These are phyloP conservation scores for Akanthomyces lecanii DNA, from an alignment of 2,329 filamentous ascomycete species.

Conservation along the genomic window DNA sequence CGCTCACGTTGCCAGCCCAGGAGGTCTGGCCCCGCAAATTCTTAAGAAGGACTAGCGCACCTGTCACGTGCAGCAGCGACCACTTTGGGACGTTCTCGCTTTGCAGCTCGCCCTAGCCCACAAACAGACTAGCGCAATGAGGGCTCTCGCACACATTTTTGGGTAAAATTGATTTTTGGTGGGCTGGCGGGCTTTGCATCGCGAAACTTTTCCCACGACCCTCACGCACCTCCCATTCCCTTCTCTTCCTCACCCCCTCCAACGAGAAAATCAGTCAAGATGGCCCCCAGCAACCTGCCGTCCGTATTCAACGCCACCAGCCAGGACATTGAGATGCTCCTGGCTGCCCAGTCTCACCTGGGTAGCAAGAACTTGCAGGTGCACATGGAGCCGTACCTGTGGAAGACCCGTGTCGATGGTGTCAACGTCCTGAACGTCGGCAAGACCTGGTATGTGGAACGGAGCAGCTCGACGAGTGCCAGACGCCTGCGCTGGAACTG, in stretches of 20 bases:
- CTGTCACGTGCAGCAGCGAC: slow-evolving; percentile 30
- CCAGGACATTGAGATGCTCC: slow-evolving; percentile 99
- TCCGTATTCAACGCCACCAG: slow-evolving; percentile 93
- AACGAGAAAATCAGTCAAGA: slow-evolving; percentile 57
- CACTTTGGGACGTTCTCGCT: background rate
- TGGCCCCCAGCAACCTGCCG: slow-evolving; percentile 94
- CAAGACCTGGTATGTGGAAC: slow-evolving; percentile 86
- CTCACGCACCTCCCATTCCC: slow-evolving; percentile 22
- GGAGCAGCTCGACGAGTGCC: background rate
- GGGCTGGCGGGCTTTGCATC: slow-evolving; percentile 24
- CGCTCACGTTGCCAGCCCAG: slow-evolving; percentile 4
- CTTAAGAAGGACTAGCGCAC: slow-evolving; percentile 22
- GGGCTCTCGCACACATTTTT: slow-evolving; percentile 39
- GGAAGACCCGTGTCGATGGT: slow-evolving; percentile 98
- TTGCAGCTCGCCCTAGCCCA: slow-evolving; percentile 20
- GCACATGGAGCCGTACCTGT: slow-evolving; percentile 99
- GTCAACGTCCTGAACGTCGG: slow-evolving; percentile 99
- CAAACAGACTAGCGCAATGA: slow-evolving; percentile 27
- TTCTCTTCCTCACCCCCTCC: slow-evolving; percentile 25
- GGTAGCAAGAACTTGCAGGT: slow-evolving; percentile 99
- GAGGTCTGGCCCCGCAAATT: background rate
- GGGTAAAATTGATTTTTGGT: slow-evolving; percentile 27
- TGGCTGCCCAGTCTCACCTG: slow-evolving; percentile 93
- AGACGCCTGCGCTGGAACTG: background rate
- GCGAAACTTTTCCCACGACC: slow-evolving; percentile 42